Evolutionary conservation across 2,329 filamentous ascomycete genomes (phyloP), one percentile per base, ranked within the genome.

Genomic region (Fusarium praegraminearum): DNA sequence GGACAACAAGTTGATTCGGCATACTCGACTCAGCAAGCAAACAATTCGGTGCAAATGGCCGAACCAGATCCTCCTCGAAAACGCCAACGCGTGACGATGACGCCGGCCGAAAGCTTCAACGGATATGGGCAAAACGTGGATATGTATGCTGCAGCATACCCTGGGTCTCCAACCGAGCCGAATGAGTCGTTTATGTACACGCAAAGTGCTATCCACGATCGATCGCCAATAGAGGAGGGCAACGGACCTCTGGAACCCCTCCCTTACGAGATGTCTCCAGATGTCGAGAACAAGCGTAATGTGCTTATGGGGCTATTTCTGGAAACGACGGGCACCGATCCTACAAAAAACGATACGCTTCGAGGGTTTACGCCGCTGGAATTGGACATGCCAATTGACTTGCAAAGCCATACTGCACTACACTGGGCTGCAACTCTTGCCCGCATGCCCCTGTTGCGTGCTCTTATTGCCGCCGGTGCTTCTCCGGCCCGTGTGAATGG

Each of bases 371-470:
- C 89, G 2, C 89, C 93, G 0, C 83, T 90, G 40, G 95, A 99
- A 71, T 87, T 98, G 24, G 96, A 99, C 76, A 91, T 96, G 78
- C 95, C 96, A 3, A 93, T 99, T 60, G 96, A 99, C 76, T 87
- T 91, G 28, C 93, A 93, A 62, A 90, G 90, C 36, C 93, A 98
- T 76, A 98, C 94, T 20, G 94, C 94, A 4, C 84, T 99, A 41
- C 95, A 98, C 76, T 99, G 96, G 96, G 96, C 96, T 4, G 94
- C 96, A 7, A 98, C 96, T 7, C 85, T 99, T 47, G 94, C 94
- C 4, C 91, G 95, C 18, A 91, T 97, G 77, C 88, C 92, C 2
- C 85, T 99, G 8, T 84, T 98, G 59, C 90, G 92, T 56, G 87
- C 94, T 0, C 85, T 99, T 13, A 92, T 98, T 57, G 86, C 89